Evolutionary conservation across 345 rosid species (phyloP), one percentile per base, ranked within the genome.

Genomic region (Raphanus raphanistrum): DNA sequence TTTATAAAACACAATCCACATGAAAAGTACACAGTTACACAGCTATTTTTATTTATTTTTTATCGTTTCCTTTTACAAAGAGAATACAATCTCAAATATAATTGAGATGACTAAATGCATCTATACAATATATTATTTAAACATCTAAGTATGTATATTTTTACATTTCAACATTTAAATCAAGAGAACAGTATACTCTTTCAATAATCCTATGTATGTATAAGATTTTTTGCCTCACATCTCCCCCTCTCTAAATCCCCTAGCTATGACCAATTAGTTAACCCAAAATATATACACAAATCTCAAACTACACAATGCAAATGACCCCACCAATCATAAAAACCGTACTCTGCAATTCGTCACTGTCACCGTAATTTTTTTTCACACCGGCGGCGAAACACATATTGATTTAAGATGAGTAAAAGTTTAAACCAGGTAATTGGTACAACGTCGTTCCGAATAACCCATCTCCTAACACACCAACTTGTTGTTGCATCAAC

Each of bases 391-490:
- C 36, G 58, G 10, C 63, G 32, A 28, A 68, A 36, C 45, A 28
- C 66, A 7, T 1, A 36, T 29, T 29, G 31, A 71, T 57, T 78
- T 32, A 74, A 74, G 84, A 89, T 61, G 92, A 43, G 87, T 86
- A 87, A 97, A 97, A 92, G 79, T 89, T 94, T 77, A 92, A 76
- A 33, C 93, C 96, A 2, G 90, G 78, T 64, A 89, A 70, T 33
- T 89, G 97, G 61, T 83, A 88, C 17, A 89, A 82, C 61, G 82
- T 41, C 75, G 87, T 86, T 77, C 92, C 82, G 69, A 82, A 85
- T 43, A 82, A 63, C 1, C 86, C 90, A 48, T 91, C 92, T 4
- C 89, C 88, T 12, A 87, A 11, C 27, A 90, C 79, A 54, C 89
- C 96, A 68, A 75, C 75, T 73, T 79, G 82, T 3, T 80, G 82